Evolutionary conservation across 192 early-diverging fungal species (phyloP).

Genomic region (Podochytrium sp.): DNA sequence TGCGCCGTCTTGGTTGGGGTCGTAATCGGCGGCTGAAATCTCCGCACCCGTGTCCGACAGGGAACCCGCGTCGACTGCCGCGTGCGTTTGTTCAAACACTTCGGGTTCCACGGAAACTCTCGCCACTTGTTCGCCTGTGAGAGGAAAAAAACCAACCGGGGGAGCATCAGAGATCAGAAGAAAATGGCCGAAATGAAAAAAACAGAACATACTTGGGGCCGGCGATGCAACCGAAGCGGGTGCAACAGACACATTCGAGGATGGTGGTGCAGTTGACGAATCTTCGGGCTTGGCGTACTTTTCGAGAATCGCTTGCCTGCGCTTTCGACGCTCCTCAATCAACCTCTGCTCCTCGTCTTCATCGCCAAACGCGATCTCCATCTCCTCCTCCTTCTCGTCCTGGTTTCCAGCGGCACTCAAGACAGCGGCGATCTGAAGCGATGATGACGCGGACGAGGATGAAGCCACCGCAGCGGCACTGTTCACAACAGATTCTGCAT

Average conservation of each 20-base stretch:
- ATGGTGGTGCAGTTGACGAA: slow-evolving; percentile 13
- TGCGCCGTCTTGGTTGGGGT: slow-evolving; percentile 74
- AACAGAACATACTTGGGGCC: background rate
- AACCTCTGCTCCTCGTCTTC: slow-evolving; percentile 77
- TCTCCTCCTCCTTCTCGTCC: background rate
- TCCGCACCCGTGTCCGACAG: slow-evolving; percentile 1
- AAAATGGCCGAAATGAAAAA: background rate
- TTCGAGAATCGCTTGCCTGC: slow-evolving; percentile 74
- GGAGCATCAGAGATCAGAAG: background rate
- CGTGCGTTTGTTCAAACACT: background rate
- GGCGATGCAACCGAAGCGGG: background rate
- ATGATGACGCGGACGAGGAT: background rate
- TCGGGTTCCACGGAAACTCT: no score
- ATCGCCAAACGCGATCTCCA: slow-evolving; percentile 13
- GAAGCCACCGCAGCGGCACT: background rate
- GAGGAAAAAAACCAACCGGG: background rate
- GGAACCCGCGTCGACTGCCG: background rate
- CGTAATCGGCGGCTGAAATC: slow-evolving; percentile 72
- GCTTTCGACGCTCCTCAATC: slow-evolving; percentile 84
- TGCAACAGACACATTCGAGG: slow-evolving; percentile 4
- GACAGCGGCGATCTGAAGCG: no score
- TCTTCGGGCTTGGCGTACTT: slow-evolving; percentile 59
- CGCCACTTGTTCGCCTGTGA: background rate
- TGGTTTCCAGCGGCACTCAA: background rate
- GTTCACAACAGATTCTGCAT: background rate